These are phyloP conservation scores for Colletotrichum gigasporum DNA, from an alignment of 2,329 filamentous ascomycete genomes.

Conservation along the genomic window DNA sequence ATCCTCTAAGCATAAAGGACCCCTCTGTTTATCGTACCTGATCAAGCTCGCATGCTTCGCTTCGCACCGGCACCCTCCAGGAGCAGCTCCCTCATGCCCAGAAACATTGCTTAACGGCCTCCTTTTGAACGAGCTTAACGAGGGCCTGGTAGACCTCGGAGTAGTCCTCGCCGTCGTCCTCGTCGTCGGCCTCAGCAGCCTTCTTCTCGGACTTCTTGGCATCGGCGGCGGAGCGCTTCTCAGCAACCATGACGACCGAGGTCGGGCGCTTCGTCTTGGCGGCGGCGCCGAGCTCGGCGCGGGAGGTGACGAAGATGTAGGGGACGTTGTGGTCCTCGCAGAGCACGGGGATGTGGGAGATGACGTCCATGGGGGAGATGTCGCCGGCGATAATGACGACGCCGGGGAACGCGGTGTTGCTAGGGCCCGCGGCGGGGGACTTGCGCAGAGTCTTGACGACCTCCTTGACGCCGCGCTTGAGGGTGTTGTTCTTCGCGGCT, in stretches of 20 bases:
- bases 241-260: conserved; percentile 90
- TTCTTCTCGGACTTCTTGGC: conserved; percentile 54
- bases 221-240: conserved; percentile 61
- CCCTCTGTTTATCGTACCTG: conserved; percentile 3
- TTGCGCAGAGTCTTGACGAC: conserved; percentile 98
- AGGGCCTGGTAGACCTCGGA: conserved; percentile 71
- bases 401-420: conserved; percentile 70
- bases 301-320: conserved; percentile 93
- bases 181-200: conserved; percentile 52
- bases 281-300: conserved; percentile 92
- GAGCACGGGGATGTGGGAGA: conserved; percentile 95
- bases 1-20: too few relatives aligned
- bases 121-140: conserved; percentile 73
- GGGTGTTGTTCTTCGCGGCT: conserved; percentile 95
- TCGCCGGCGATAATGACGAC: conserved; percentile 95
- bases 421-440: conserved; percentile 75
- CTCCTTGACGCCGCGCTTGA: conserved; percentile 98
- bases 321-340: conserved; percentile 98
- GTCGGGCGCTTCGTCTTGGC: conserved; percentile 96
- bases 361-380: conserved; percentile 98
- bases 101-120: conserved; percentile 66
- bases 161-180: conserved; percentile 67
- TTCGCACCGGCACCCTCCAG: conserved; percentile 22
- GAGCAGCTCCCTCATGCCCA: conserved; percentile 48
- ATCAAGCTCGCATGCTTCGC: neutral